Evolutionary conservation across 495 filamentous ascomycete genomes (phyloP).

Genomic region (Podospora tetraspora): DNA sequence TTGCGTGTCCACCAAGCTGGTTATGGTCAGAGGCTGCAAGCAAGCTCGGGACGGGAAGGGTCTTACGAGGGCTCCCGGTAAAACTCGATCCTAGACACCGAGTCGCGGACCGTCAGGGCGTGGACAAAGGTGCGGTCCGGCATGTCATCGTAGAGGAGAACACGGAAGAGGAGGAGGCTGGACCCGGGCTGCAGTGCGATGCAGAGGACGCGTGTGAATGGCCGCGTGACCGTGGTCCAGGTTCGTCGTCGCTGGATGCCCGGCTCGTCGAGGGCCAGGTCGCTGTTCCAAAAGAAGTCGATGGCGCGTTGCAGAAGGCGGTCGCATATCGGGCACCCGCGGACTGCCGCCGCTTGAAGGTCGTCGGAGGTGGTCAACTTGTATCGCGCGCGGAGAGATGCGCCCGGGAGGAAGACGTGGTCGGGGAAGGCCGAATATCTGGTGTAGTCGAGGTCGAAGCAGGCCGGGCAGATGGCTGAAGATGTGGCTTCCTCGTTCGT

Average conservation of each 20-base stretch:
- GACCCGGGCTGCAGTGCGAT: constrained; percentile 10
- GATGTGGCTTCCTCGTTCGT: neutral
- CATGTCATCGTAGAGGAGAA: constrained; percentile 8
- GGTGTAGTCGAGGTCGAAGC: constrained; percentile 8
- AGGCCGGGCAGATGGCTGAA: neutral
- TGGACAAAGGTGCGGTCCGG: constrained; percentile 5
- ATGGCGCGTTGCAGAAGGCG: constrained; percentile 10
- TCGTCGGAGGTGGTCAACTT: neutral
- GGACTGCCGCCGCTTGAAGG: neutral
- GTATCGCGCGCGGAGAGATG: neutral
- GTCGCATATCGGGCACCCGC: constrained; percentile 8
- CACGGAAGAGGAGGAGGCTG: constrained; percentile 10
- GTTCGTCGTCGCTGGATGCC: neutral
- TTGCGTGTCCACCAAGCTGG: neutral
- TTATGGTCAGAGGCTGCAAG: neutral
- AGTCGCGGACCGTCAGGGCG: constrained; percentile 11
- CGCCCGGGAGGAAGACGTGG: neutral
- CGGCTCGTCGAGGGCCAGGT: neutral
- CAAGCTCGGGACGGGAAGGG: neutral
- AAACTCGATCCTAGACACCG: constrained; percentile 13
- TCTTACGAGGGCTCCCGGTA: constrained; percentile 1
- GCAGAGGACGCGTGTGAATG: constrained; percentile 2
- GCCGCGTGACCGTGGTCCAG: neutral
- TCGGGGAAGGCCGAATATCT: neutral
- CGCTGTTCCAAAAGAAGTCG: constrained; percentile 10